Base-by-base conservation (phyloP, 768 basidiomycete species). In the Lyophyllum decastes region DNA sequence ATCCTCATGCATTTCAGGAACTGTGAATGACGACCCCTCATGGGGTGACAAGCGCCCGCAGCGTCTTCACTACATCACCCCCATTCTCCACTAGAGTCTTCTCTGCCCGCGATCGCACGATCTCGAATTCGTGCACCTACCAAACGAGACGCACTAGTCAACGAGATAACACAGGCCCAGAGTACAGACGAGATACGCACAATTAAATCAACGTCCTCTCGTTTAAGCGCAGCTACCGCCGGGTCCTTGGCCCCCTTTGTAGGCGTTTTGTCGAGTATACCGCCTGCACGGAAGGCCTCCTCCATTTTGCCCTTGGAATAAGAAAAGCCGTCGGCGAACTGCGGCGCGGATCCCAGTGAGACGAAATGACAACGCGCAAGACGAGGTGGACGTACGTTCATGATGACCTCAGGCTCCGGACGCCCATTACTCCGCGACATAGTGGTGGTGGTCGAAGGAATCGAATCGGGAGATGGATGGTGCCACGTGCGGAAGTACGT, bases 221-320 rank as follows among this genome's bases (percentile, higher is more conserved):
- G 76, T 67, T 87, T 87, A 7, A 77, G 68, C 3, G 68, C 52
- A 48, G 75, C 68, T 4, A 69, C 60, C 0, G 70, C 56, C 7
- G 72, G 63, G 22, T 82, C 81, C 58, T 82, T 82, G 5, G 73
- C 57, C 3, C 76, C 61, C 60, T 84, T 87, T 2, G 71, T 61
- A n/a, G 80, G 79, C 0, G 80, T 71, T 59, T 81, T 85, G 41
- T 88, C 86, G 35, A 89, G 75, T 46, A 87, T 67, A 0, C 79
- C 81, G 7, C 84, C 80, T n/a, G 76, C 57, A 17, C 79, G 77
- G 64, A 83, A 85, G 8, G 84, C 86, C 54, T 87, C 85, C 61
- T 87, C 86, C 72, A 90, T 75, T 66, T 83, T 85, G 51, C 78
- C 75, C 68, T 89, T 90, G 24, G 82, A 83, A 64, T 88, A 90